These are phyloP conservation scores for Geosmithia morbida DNA, from an alignment of 2,329 filamentous ascomycete species.

Conservation along the genomic window DNA sequence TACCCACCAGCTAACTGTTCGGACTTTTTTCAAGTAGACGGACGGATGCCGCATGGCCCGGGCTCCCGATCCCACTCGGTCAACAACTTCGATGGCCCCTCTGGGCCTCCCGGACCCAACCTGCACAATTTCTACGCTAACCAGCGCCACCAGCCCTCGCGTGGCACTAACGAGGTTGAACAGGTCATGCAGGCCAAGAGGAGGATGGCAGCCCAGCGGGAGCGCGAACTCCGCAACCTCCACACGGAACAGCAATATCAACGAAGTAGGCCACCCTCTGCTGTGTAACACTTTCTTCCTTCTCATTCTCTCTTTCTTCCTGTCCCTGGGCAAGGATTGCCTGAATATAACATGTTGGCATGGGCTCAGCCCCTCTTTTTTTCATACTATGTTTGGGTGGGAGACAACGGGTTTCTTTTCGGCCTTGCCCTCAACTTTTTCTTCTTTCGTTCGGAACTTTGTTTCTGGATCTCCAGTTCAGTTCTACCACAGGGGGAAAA, in stretches of 20 bases:
- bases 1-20: slow-evolving; percentile 4
- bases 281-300: slow-evolving; percentile 42
- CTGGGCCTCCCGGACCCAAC: slow-evolving; percentile 55
- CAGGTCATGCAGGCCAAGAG: slow-evolving; percentile 99
- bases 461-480: background rate
- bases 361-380: background rate
- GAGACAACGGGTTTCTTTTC: background rate
- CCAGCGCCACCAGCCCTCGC: slow-evolving; percentile 78
- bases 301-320: background rate
- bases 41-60: slow-evolving; percentile 27
- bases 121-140: slow-evolving; percentile 88
- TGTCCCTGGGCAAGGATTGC: background rate
- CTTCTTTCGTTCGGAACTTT: background rate
- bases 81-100: slow-evolving; percentile 66
- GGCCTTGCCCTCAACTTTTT: background rate
- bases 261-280: slow-evolving; percentile 84
- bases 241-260: slow-evolving; percentile 99
- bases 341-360: background rate
- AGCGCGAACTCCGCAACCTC: slow-evolving; percentile 98
- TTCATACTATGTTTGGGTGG: background rate
- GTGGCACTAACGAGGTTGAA: slow-evolving; percentile 81
- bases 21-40: slow-evolving; percentile 4
- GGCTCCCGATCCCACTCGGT: slow-evolving; percentile 68
- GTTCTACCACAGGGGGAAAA: background rate
- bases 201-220: slow-evolving; percentile 96